These are phyloP conservation scores for Coriaria nepalensis DNA, from an alignment of 306 rosid genomes.

Conservation along the genomic window DNA sequence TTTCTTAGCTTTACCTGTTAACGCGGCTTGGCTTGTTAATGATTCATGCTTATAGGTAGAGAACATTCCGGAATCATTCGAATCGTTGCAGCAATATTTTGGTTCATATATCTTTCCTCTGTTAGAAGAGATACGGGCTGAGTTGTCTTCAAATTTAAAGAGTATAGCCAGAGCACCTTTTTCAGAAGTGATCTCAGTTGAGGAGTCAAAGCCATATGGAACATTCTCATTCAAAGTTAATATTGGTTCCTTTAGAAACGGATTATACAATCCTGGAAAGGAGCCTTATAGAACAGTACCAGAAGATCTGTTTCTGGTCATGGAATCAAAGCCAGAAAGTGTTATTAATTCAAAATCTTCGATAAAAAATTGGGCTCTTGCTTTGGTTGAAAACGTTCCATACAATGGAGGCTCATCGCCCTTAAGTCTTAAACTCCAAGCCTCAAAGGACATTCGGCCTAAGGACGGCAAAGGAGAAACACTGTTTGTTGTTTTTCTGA, in stretches of 20 bases:
- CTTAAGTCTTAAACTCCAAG: conserved; percentile 18
- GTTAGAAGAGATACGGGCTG: conserved; percentile 45
- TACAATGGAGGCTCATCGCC: conserved; percentile 10
- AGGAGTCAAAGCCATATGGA: conserved; percentile 7
- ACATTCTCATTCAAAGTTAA: conserved; percentile 10
- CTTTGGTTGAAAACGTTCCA: conserved; percentile 14
- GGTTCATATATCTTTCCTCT: conserved; percentile 36
- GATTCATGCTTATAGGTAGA: conserved; percentile 18
- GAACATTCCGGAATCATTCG: conserved; percentile 22
- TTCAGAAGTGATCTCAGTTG: conserved; percentile 24
- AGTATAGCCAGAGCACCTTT: conserved; percentile 28
- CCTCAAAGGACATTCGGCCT: conserved; percentile 21
- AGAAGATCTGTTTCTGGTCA: conserved; percentile 47
- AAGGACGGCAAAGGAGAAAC: conserved; percentile 8
- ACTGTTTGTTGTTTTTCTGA: conserved; percentile 30
- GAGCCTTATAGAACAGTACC: conserved; percentile 28
- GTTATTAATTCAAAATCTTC: conserved; percentile 22
- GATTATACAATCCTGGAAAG: conserved; percentile 17
- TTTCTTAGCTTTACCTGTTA: too few species aligned
- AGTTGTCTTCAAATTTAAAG: conserved; percentile 33
- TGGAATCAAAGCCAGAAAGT: conserved; percentile 28
- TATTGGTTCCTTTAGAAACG: conserved; percentile 28
- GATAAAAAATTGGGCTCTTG: conserved; percentile 27
- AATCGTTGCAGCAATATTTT: conserved; percentile 24
- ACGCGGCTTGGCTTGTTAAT: too few species aligned